Percentiles rank a stretch among this genome's conserved stretches.
phyloP scores from a whole-genome alignment of 164 flowering plant species.

The Paratinospora sagittata region DNA sequence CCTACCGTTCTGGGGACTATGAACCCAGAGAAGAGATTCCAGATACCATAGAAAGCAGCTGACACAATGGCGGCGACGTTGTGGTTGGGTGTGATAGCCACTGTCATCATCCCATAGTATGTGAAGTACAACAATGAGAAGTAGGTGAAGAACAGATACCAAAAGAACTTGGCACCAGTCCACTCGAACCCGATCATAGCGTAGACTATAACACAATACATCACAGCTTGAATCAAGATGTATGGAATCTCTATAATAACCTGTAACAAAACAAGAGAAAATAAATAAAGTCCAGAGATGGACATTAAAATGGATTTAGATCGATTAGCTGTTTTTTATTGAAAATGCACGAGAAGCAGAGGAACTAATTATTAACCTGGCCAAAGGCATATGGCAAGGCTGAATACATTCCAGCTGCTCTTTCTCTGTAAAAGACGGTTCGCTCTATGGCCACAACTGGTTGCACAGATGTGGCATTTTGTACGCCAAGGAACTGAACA shows the following conservation, averaged over 20 bases:
- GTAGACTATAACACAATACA: slow-evolving; percentile 57
- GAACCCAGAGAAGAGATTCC: slow-evolving; percentile 89
- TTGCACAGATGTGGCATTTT: slow-evolving; percentile 64
- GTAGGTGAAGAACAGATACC: slow-evolving; percentile 85
- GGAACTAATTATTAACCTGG: slow-evolving; percentile 60
- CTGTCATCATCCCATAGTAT: no score
- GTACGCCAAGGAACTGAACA: slow-evolving; percentile 67
- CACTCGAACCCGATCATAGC: slow-evolving; percentile 75
- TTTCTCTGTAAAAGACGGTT: slow-evolving; percentile 76
- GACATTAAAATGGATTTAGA: no score
- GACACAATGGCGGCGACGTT: no score
- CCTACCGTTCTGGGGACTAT: slow-evolving; percentile 76
- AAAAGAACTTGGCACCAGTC: slow-evolving; percentile 65
- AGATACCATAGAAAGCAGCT: no score
- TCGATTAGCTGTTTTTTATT: no score
- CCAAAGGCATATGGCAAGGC: slow-evolving; percentile 82
- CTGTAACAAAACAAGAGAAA: slow-evolving; percentile 26
- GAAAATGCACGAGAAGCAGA: no score
- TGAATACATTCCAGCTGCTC: slow-evolving; percentile 94
- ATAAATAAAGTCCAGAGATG: no score
- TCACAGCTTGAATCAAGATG: slow-evolving; percentile 49
- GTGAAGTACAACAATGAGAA: no score
- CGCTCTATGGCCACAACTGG: slow-evolving; percentile 74
- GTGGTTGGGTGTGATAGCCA: no score
- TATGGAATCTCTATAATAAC: slow-evolving; percentile 71